Evolutionary conservation across 179 eudicot genomes (phyloP).

Genomic region (Spergularia azorica): DNA sequence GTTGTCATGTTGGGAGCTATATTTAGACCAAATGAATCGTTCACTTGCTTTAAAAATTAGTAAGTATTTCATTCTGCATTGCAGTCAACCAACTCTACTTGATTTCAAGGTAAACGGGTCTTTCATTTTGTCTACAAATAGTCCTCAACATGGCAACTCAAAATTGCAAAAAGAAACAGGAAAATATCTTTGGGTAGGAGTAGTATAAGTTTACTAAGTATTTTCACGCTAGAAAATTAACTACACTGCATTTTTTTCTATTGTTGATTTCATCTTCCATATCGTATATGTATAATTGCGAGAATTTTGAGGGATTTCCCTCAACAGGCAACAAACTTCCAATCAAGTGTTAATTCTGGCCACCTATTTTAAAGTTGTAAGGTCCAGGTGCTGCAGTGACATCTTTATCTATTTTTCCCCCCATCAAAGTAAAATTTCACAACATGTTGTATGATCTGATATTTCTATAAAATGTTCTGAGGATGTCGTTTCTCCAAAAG

Average conservation of each 20-base stretch:
- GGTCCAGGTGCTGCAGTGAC: slow-evolving; percentile 10
- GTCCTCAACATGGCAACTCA: no score
- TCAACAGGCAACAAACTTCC: slow-evolving; percentile 7
- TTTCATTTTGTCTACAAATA: no score
- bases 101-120: no score
- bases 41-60: no score
- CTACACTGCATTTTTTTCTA: not conserved
- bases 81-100: no score
- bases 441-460: slow-evolving; percentile 8
- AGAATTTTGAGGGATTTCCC: not conserved
- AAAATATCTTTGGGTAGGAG: no score
- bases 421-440: slow-evolving; percentile 11
- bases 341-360: slow-evolving; percentile 17
- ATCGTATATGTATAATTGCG: slow-evolving; percentile 18
- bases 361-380: not conserved
- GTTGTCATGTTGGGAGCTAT: no score
- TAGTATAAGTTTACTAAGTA: no score
- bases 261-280: not conserved
- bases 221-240: not conserved
- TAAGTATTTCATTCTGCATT: no score
- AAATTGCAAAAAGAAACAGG: no score
- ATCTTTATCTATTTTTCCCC: not conserved
- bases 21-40: no score
- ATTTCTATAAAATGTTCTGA: not conserved
- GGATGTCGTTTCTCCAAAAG: not conserved